A percentile compares a stretch with the other conserved stretches of the same genome.
Conservation (phyloP, 139 green algal species). For the Auxenochlorella pyrenoidosa region DNA sequence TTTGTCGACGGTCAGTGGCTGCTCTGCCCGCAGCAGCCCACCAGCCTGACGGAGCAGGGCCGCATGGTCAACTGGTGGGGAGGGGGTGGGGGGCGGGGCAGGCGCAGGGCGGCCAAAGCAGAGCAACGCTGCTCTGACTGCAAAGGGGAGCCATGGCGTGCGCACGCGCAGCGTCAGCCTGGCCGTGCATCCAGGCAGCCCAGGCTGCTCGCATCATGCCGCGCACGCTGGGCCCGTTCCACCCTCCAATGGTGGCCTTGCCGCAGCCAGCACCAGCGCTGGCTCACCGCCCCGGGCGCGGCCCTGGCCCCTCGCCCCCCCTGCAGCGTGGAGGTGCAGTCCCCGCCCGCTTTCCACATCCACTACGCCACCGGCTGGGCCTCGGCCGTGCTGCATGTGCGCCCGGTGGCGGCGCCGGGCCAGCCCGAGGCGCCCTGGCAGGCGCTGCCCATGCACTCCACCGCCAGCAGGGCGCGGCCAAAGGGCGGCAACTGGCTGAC, state of each 20-base stretch:
- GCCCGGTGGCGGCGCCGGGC: background rate
- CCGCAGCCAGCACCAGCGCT: no score
- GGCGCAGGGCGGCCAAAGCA: no score
- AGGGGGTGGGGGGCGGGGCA: background rate
- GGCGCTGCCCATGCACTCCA: constrained; percentile 49
- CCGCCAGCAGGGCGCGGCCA: constrained; percentile 45
- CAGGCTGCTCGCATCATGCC: no score
- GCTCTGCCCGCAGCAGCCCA: constrained; percentile 42
- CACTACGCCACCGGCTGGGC: constrained; percentile 73
- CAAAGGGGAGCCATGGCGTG: no score
- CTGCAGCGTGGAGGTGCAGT: constrained; percentile 47
- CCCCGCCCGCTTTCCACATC: constrained; percentile 55
- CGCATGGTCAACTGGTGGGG: constrained; percentile 52
- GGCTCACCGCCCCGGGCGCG: no score
- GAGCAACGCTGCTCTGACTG: no score
- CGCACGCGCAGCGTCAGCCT: no score
- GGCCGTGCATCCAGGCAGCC: no score
- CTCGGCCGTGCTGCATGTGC: constrained; percentile 46
- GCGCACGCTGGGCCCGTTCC: no score
- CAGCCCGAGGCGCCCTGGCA: constrained; percentile 10
- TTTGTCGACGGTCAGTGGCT: constrained; percentile 67
- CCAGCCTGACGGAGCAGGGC: constrained; percentile 46
- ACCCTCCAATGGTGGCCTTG: no score
- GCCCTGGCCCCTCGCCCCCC: background rate
- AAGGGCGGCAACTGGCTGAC: constrained; percentile 53